Conservation (phyloP, 805 yeast genomes). For the Cyberlindnera japonica region DNA sequence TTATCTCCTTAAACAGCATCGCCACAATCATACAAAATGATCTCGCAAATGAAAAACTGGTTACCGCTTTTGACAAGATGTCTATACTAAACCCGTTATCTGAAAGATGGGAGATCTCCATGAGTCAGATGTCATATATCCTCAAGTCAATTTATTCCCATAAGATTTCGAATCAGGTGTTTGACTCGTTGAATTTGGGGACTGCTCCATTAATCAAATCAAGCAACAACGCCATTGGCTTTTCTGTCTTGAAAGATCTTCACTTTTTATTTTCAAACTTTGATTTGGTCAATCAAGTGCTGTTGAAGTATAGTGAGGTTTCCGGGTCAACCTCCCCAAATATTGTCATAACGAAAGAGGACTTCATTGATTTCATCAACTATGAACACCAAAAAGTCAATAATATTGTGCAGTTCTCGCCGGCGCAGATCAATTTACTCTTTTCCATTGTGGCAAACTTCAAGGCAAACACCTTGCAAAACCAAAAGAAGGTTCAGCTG, state of each 20-base stretch:
- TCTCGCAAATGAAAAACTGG: conserved; percentile 34
- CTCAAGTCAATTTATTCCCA: conserved; percentile 35
- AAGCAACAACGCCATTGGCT: conserved; percentile 27
- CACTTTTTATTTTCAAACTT: conserved; percentile 37
- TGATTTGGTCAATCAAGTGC: conserved; percentile 36
- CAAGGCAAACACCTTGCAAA: conserved; percentile 25
- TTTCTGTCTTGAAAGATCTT: conserved; percentile 36
- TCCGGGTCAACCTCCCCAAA: conserved; percentile 13
- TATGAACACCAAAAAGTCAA: conserved; percentile 37
- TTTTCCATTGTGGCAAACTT: conserved; percentile 30
- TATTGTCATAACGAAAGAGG: conserved; percentile 34
- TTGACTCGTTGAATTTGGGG: conserved; percentile 28
- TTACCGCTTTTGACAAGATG: conserved; percentile 25
- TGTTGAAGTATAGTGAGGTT: conserved; percentile 31
- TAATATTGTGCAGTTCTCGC: conserved; percentile 38
- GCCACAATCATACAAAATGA: conserved; percentile 40
- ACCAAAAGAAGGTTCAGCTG: conserved; percentile 15
- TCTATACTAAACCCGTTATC: conserved; percentile 29
- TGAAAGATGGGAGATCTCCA: conserved; percentile 31
- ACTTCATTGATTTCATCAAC: conserved; percentile 33
- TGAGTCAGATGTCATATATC: conserved; percentile 33
- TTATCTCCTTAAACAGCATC: conserved; percentile 36
- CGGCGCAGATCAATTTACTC: conserved; percentile 37
- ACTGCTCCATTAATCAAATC: conserved; percentile 20
- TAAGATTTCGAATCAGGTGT: conserved; percentile 36